Conservation (phyloP, 1,139 yeast genomes). For the Nadsonia starkeyi-henricii region DNA sequence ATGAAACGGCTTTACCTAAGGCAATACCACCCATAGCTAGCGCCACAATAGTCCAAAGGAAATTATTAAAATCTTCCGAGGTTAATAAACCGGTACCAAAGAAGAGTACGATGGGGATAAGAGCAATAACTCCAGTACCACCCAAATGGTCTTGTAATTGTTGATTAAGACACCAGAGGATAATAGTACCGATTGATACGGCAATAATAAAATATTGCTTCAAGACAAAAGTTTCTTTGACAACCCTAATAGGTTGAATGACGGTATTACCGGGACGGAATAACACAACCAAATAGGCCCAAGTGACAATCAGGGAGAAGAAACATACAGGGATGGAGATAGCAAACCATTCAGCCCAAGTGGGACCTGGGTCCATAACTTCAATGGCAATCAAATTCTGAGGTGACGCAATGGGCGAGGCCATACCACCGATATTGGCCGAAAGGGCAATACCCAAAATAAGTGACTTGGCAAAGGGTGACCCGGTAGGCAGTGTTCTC, state of each 20-base stretch:
- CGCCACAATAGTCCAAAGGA: slow-evolving; percentile 86
- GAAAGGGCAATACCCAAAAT: slow-evolving; percentile 86
- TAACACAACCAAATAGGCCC: slow-evolving; percentile 56
- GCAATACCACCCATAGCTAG: slow-evolving; percentile 96
- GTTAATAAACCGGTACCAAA: slow-evolving; percentile 79
- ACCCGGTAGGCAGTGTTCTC: slow-evolving; percentile 65
- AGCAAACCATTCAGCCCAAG: slow-evolving; percentile 92
- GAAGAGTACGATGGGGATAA: slow-evolving; percentile 68
- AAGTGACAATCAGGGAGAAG: slow-evolving; percentile 47
- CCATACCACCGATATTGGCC: slow-evolving; percentile 89
- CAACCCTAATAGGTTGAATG: slow-evolving; percentile 44
- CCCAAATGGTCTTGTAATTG: slow-evolving; percentile 61
- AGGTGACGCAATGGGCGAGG: slow-evolving; percentile 92
- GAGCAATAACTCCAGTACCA: slow-evolving; percentile 79
- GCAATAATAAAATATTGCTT: slow-evolving; percentile 56
- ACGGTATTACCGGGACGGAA: slow-evolving; percentile 49
- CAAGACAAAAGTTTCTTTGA: slow-evolving; percentile 49
- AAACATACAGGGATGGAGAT: slow-evolving; percentile 69
- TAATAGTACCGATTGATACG: slow-evolving; percentile 58
- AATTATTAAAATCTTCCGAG: slow-evolving; percentile 80
- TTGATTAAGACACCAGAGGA: slow-evolving; percentile 75
- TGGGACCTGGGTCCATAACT: slow-evolving; percentile 77
- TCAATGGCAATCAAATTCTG: slow-evolving; percentile 85
- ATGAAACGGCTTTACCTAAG: slow-evolving; percentile 79
- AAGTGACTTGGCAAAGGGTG: slow-evolving; percentile 67